Conservation (phyloP, 2,329 filamentous ascomycete species). For the Monosporascus cannonballus region DNA sequence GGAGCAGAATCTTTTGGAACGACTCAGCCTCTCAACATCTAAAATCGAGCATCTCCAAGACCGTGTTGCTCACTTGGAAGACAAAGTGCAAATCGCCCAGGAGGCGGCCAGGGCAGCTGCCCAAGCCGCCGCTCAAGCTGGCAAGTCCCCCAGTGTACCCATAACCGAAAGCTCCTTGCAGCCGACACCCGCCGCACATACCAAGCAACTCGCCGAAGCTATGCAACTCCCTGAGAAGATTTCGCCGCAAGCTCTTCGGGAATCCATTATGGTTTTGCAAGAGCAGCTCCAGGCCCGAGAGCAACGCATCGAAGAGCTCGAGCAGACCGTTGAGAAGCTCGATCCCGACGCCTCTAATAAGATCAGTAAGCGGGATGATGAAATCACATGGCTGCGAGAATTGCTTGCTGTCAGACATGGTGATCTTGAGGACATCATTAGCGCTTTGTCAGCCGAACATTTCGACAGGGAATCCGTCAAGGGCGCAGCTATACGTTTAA, state of each 20-base stretch:
- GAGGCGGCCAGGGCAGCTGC: conserved; percentile 80
- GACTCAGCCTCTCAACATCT: conserved; percentile 73
- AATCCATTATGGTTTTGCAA: conserved; percentile 93
- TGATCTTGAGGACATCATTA: conserved; percentile 88
- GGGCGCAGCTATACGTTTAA: conserved; percentile 87
- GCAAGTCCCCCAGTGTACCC: conserved; percentile 28
- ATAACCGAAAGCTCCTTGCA: conserved; percentile 38
- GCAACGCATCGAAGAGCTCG: conserved; percentile 79
- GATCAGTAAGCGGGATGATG: conserved; percentile 85
- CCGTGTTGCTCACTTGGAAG: conserved; percentile 76
- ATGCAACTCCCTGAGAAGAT: conserved; percentile 71
- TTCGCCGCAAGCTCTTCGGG: conserved; percentile 87
- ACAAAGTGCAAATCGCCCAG: conserved; percentile 85
- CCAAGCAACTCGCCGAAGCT: conserved; percentile 32
- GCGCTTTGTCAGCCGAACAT: conserved; percentile 64
- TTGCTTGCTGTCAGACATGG: conserved; percentile 84
- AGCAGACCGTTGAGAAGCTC: conserved; percentile 60
- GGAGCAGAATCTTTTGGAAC: conserved; percentile 75
- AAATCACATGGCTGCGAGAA: conserved; percentile 92
- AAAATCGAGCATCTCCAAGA: conserved; percentile 84
- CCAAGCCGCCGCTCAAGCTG: conserved; percentile 45
- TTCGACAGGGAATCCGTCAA: conserved; percentile 77
- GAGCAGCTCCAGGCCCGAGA: conserved; percentile 96
- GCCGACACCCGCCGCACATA: conserved; percentile 37
- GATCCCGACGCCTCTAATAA: conserved; percentile 76